Conservation (phyloP, 2,329 filamentous ascomycete genomes). For the Apiospora malaysiana region DNA sequence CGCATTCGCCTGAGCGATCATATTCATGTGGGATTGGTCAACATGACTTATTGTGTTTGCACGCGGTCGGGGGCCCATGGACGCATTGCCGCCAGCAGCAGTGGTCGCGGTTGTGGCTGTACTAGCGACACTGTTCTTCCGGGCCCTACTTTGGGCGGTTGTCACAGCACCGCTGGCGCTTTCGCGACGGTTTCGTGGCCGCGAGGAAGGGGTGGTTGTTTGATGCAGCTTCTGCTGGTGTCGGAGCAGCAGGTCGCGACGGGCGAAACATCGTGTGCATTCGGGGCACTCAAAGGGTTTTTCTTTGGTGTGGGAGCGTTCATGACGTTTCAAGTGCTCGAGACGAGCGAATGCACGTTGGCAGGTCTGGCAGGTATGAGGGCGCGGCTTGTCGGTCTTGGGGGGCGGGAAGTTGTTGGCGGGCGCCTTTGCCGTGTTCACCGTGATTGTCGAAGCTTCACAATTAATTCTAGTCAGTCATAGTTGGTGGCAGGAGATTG, state of each 20-base stretch:
- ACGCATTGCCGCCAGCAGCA: constrained; percentile 55
- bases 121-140: constrained; percentile 89
- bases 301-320: constrained; percentile 74
- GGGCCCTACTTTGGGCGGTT: constrained; percentile 73
- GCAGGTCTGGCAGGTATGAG: constrained; percentile 92
- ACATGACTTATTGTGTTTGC: constrained; percentile 97
- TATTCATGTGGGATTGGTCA: constrained; percentile 76
- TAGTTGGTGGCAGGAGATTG: background rate
- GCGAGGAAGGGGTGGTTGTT: constrained; percentile 84
- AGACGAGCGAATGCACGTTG: constrained; percentile 90
- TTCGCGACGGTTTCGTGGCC: constrained; percentile 87
- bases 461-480: constrained; percentile 13
- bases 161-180: constrained; percentile 78
- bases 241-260: constrained; percentile 86
- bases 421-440: constrained; percentile 37
- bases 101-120: constrained; percentile 50
- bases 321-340: constrained; percentile 96
- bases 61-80: constrained; percentile 75
- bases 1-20: constrained; percentile 67
- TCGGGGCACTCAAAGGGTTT: constrained; percentile 98
- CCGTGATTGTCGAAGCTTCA: constrained; percentile 44
- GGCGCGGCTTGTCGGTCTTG: constrained; percentile 96
- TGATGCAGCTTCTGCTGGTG: constrained; percentile 99
- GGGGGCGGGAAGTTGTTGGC: constrained; percentile 70
- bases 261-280: constrained; percentile 92